Evolutionary conservation across 2,329 filamentous ascomycete genomes (phyloP).

Genomic region (Aspergillus chevalieri): DNA sequence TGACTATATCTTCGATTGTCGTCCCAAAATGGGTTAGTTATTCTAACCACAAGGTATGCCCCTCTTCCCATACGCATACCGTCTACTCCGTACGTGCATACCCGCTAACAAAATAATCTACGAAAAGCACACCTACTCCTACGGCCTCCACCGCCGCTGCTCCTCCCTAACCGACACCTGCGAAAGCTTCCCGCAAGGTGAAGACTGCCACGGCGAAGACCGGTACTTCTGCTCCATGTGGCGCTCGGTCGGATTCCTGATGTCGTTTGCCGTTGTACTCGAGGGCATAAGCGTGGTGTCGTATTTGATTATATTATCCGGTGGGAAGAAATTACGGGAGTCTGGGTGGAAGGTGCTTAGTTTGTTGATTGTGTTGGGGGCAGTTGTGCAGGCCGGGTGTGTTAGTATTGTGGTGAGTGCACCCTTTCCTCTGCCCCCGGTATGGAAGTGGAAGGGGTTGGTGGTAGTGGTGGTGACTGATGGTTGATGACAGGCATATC

Average conservation of each 20-base stretch:
- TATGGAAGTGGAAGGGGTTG: neutral
- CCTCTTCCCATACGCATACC: neutral
- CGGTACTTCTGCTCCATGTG: slow-evolving; percentile 86
- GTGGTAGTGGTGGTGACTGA: slow-evolving; percentile 2
- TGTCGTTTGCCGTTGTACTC: slow-evolving; percentile 75
- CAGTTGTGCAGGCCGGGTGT: slow-evolving; percentile 63
- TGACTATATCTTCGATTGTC: slow-evolving; percentile 43
- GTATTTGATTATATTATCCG: slow-evolving; percentile 69
- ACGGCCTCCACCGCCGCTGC: slow-evolving; percentile 77
- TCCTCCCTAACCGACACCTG: slow-evolving; percentile 56
- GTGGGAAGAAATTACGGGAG: slow-evolving; percentile 73
- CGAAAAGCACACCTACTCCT: slow-evolving; percentile 55
- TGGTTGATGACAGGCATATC: slow-evolving; percentile 57
- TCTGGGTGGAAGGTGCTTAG: slow-evolving; percentile 74
- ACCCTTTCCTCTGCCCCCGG: neutral
- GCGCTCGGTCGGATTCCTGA: slow-evolving; percentile 80
- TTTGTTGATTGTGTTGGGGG: slow-evolving; percentile 59
- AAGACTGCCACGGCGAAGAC: slow-evolving; percentile 61
- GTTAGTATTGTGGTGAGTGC: slow-evolving; percentile 75
- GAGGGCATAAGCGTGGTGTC: slow-evolving; percentile 75
- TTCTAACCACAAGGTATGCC: slow-evolving; percentile 37
- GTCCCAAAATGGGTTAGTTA: slow-evolving; percentile 46
- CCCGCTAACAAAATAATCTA: slow-evolving; percentile 16
- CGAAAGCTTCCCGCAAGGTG: slow-evolving; percentile 57
- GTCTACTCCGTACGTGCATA: neutral